These are phyloP conservation scores for Linanthus parryae DNA, from an alignment of 148 eudicot species.

Conservation along the genomic window DNA sequence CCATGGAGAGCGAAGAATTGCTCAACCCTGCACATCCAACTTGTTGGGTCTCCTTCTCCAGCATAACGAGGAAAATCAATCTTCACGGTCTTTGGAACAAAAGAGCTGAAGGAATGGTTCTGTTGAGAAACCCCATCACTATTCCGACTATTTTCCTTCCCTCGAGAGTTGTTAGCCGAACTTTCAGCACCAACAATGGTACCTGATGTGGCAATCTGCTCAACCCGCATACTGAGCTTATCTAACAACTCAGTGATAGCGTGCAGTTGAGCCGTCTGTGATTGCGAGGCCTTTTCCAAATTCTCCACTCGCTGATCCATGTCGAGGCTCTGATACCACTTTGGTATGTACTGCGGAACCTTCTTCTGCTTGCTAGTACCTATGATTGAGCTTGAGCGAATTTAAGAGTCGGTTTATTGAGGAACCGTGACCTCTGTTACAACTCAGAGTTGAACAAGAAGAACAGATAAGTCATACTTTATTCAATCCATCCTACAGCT, in stretches of 20 bases:
- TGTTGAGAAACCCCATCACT: no score
- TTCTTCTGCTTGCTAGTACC: no score
- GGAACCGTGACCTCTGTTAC: no score
- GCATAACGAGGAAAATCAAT: not conserved
- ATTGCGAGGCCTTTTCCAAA: not conserved
- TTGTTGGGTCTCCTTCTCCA: not conserved
- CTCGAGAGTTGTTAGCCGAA: no score
- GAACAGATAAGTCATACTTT: no score
- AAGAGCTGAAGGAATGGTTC: not conserved
- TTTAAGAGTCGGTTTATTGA: no score
- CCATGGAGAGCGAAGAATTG: not conserved
- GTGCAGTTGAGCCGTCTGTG: not conserved
- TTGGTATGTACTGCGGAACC: not conserved
- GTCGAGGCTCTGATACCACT: not conserved
- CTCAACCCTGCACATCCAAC: not conserved
- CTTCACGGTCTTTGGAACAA: not conserved
- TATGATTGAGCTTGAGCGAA: no score
- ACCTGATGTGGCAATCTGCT: not conserved
- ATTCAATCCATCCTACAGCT: no score
- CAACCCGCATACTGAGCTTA: not conserved
- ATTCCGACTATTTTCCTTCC: no score
- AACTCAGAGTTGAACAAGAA: no score
- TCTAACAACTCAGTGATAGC: not conserved
- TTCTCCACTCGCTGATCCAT: not conserved
- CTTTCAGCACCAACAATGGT: not conserved